Percentiles rank a stretch among this genome's conserved stretches.
These are phyloP conservation scores for Coemansia javaensis DNA, from an alignment of 192 early-diverging fungal species.

Conservation along the genomic window DNA sequence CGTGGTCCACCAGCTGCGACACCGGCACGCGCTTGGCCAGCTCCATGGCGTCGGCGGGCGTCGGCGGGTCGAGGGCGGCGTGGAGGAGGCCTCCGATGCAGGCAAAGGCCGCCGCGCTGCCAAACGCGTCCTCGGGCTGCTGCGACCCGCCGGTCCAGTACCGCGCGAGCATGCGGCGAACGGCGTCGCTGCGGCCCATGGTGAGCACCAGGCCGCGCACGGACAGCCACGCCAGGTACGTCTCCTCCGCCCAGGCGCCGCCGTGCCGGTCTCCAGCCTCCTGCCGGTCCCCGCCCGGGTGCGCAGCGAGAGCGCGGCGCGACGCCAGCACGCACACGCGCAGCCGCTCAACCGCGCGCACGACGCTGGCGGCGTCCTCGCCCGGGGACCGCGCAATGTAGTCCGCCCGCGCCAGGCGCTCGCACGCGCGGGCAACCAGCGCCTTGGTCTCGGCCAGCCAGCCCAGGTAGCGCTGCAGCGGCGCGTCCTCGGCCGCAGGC, in stretches of 20 bases:
- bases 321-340: slow-evolving; percentile 18
- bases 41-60: slow-evolving; percentile 8
- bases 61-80: slow-evolving; percentile 20
- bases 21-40: slow-evolving; percentile 19
- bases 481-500: neutral
- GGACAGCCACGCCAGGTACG: slow-evolving; percentile 24
- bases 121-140: neutral
- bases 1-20: slow-evolving; percentile 8
- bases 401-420: neutral
- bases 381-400: neutral
- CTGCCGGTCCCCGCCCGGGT: neutral
- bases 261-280: neutral
- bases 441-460: slow-evolving; percentile 11
- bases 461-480: slow-evolving; percentile 5
- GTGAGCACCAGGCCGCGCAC: slow-evolving; percentile 10
- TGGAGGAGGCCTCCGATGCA: slow-evolving; percentile 7
- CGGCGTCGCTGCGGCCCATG: slow-evolving; percentile 3
- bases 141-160: slow-evolving; percentile 15
- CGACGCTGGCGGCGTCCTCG: neutral
- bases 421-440: neutral
- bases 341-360: slow-evolving; percentile 10
- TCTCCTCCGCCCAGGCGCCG: slow-evolving; percentile 17
- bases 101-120: neutral
- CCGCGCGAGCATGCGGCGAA: slow-evolving; percentile 3
- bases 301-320: neutral